Conservation (phyloP, 345 rosid species). For the Hibiscus trionum region DNA sequence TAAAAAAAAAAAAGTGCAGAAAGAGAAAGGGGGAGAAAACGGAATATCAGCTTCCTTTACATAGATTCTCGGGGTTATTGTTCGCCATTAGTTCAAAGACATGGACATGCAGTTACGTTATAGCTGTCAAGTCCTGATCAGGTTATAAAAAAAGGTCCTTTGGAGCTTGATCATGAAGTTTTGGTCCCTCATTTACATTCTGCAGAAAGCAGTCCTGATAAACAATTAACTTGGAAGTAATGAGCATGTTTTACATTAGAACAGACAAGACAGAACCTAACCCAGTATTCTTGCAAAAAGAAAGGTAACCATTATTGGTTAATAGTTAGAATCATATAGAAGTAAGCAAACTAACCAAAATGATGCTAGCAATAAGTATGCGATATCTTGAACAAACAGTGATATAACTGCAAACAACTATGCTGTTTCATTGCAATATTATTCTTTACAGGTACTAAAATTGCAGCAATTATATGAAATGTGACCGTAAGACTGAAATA, state of each 20-base stretch:
- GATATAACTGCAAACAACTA: neutral
- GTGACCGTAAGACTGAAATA: neutral
- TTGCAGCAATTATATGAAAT: neutral
- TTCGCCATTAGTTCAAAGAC: slow-evolving; percentile 15
- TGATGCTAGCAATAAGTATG: neutral
- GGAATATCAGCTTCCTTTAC: slow-evolving; percentile 13
- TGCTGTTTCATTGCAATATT: neutral
- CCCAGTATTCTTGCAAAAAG: neutral
- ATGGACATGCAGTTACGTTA: slow-evolving; percentile 13
- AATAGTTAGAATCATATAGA: neutral
- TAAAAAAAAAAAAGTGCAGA: neutral
- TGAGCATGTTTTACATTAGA: neutral
- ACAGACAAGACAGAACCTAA: neutral
- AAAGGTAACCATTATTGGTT: neutral
- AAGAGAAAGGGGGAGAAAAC: neutral
- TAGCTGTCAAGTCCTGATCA: slow-evolving; percentile 18
- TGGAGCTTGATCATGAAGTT: neutral
- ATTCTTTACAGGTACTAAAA: neutral
- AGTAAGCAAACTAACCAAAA: neutral
- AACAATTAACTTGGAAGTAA: neutral
- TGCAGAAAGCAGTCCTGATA: neutral
- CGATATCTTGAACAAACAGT: neutral
- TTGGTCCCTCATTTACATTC: neutral
- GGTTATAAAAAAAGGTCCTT: neutral
- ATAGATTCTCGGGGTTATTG: slow-evolving; percentile 20